Conservation (phyloP, 2,329 filamentous ascomycete genomes). For the Aureobasidium uvarum region DNA sequence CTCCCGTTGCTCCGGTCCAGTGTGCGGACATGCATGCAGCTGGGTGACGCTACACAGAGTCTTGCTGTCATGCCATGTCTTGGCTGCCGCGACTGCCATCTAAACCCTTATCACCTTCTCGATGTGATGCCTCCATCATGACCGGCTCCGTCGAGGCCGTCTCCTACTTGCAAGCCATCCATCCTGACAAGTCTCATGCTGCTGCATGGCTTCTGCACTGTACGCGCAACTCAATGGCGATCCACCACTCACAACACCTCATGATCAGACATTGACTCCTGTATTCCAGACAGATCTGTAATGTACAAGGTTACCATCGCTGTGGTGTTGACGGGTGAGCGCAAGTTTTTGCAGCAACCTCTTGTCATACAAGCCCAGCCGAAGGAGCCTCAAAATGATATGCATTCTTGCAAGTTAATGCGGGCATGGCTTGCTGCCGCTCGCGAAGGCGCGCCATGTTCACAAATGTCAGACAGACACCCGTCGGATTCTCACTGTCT, state of each 20-base stretch:
- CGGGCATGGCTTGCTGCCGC: neutral
- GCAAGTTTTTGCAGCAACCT: neutral
- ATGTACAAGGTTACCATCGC: neutral
- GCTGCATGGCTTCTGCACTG: conserved; percentile 10
- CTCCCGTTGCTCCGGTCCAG: conserved; percentile 13
- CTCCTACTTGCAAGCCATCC: conserved; percentile 1
- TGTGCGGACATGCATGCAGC: conserved; percentile 8
- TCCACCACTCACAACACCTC: neutral
- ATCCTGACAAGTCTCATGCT: neutral
- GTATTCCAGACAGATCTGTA: neutral
- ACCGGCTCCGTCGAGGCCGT: conserved; percentile 21
- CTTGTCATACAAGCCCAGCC: neutral
- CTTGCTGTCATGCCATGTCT: conserved; percentile 16
- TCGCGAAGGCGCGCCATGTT: neutral
- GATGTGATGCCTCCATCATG: conserved; percentile 13
- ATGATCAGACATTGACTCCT: neutral
- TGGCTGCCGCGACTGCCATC: conserved; percentile 16
- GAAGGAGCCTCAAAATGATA: conserved; percentile 1
- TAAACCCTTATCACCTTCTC: conserved; percentile 4
- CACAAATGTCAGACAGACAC: neutral
- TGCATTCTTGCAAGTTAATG: neutral
- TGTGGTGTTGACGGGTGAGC: neutral
- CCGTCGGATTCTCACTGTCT: neutral
- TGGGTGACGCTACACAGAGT: conserved; percentile 15
- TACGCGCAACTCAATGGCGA: conserved; percentile 12